Evolutionary conservation across 23 red algal species (phyloP).

Genomic region (Agarophyton chilense): DNA sequence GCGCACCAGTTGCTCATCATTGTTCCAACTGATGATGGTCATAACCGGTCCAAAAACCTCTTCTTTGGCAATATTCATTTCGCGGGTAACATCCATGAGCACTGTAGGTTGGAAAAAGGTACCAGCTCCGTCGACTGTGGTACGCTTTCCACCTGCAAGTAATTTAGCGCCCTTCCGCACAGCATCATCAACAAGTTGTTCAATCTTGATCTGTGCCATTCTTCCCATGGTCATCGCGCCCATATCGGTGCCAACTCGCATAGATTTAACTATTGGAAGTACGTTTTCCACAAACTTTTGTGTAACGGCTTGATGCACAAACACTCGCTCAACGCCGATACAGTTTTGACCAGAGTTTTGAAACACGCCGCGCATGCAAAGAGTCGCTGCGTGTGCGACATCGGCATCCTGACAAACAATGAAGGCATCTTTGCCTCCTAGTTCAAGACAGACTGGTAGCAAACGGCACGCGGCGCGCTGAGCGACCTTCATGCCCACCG

Average conservation of each 20-base stretch:
- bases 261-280: background rate
- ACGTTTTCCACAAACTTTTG: constrained; percentile 59
- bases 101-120: constrained; percentile 79
- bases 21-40: constrained; percentile 64
- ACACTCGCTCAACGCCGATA: constrained; percentile 94
- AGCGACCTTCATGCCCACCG: constrained; percentile 83
- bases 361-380: constrained; percentile 90
- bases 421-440: constrained; percentile 97
- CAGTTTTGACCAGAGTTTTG: constrained; percentile 99
- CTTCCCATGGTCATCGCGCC: constrained; percentile 95
- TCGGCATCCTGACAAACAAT: constrained; percentile 87
- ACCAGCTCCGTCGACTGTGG: background rate
- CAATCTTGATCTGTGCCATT: constrained; percentile 43
- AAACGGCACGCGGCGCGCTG: constrained; percentile 72
- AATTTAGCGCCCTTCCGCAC: constrained; percentile 76
- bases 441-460: constrained; percentile 85
- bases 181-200: constrained; percentile 80
- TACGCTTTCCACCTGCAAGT: constrained; percentile 53
- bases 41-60: constrained; percentile 98
- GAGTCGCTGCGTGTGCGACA: constrained; percentile 48
- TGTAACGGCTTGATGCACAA: constrained; percentile 70
- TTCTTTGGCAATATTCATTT: constrained; percentile 87
- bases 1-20: constrained; percentile 64
- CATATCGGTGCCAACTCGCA: constrained; percentile 67
- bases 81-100: constrained; percentile 61